Conservation (phyloP, 305 asterid genomes). For the Fraxinus platypoda region DNA sequence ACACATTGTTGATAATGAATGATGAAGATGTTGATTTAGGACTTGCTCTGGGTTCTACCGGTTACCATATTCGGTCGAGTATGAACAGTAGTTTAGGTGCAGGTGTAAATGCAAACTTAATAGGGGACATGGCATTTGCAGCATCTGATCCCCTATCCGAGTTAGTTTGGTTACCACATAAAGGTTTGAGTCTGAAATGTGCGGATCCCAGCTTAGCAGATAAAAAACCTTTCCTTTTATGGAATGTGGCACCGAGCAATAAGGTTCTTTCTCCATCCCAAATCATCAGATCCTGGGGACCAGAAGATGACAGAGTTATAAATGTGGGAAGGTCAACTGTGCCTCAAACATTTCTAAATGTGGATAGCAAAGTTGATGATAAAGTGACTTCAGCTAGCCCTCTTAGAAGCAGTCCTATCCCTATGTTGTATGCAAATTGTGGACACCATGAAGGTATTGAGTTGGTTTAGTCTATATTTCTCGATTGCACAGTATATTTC, state of each 20-base stretch:
- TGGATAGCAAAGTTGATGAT: constrained; percentile 11
- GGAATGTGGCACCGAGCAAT: constrained; percentile 43
- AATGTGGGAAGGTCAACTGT: constrained; percentile 29
- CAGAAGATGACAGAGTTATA: constrained; percentile 26
- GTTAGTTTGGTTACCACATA: constrained; percentile 76
- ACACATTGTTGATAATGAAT: constrained; percentile 33
- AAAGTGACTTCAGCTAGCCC: constrained; percentile 14
- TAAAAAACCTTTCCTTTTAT: constrained; percentile 37
- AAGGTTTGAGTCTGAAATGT: constrained; percentile 67
- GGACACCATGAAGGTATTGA: constrained; percentile 24
- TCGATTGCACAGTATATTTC: not conserved
- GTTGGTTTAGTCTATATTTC: not conserved
- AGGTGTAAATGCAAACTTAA: constrained; percentile 84
- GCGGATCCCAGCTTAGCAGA: constrained; percentile 38
- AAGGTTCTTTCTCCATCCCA: constrained; percentile 32
- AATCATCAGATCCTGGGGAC: constrained; percentile 30
- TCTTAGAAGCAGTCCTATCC: constrained; percentile 17
- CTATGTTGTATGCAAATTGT: constrained; percentile 13
- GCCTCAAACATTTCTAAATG: constrained; percentile 15
- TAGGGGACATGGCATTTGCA: constrained; percentile 46
- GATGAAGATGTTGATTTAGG: constrained; percentile 48
- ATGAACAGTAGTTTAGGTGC: constrained; percentile 54
- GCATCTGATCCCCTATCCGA: constrained; percentile 73
- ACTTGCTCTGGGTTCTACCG: constrained; percentile 52
- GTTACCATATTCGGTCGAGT: constrained; percentile 27